Evolutionary conservation across 1,139 yeast species (phyloP), one percentile per base, ranked within the genome.

Genomic region (Suhomyces yuchorum): DNA sequence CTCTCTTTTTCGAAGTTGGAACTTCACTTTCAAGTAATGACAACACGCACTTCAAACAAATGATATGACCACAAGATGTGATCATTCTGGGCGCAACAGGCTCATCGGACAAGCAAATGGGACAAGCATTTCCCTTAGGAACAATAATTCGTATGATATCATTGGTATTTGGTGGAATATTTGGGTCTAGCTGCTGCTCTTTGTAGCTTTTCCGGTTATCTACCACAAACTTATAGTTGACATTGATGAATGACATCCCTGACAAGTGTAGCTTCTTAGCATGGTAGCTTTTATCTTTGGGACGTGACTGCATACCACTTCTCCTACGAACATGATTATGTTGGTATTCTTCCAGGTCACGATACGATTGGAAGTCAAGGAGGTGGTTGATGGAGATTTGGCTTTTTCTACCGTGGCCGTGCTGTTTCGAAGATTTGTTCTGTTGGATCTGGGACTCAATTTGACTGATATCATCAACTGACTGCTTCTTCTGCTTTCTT

Each of bases 61-160:
- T 80, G 12, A 91, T 78, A 62, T 95, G 99, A 3, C 99, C 99
- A 70, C 99, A 95, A 15, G 84, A 79, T 9, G 76, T 71, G 28
- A 91, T 82, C 98, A 95, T 95, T 48, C 98, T 73, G 1, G 99
- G 98, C 0, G 98, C 97, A 34, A 87, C 79, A 8, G 93, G 87
- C 18, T 84, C 85, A 47, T 88, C 96, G 28, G 86, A 79, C 15
- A 93, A 73, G 63, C 99, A 95, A 33, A 95, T 93, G 1, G 99
- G 98, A 63, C 99, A 95, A 45, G 84, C 81, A 47, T 85, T 81
- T 12, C 91, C 88, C 54, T 77, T 80, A 11, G 95, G 87, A 0
- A 82, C 85, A 18, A 90, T 65, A 3, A 93, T 89, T 46, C 97
- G 74, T 35, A 86, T 68, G 4, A 93, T 84, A 40, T 80, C 75